Evolutionary conservation across 768 basidiomycete species (phyloP), one percentile per base, ranked within the genome.

Genomic region (Leccinum subgranulosum): DNA sequence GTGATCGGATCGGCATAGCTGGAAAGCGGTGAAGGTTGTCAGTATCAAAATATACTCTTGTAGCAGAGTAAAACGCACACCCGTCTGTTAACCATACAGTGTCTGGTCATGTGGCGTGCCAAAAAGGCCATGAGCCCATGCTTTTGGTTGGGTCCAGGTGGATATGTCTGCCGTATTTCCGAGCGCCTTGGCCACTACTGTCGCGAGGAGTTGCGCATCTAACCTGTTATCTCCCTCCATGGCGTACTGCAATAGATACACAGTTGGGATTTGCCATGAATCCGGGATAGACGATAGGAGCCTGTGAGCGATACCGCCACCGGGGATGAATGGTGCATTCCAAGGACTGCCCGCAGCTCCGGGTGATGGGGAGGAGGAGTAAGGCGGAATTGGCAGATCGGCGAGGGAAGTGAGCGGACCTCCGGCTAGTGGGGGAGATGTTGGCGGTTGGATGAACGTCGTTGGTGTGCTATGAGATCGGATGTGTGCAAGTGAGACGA

Each of bases 171-270:
- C 55, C 43, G 80, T 75, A 17, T 74, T 60, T 3, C 71, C 77
- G 29, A 88, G 53, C 4, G 80, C 76, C 59, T 79, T 84, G 43
- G 77, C 74, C 7, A 79, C 76, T 27, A 80, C 82, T 6, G 75
- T 73, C 3, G 88, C 87, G 43, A 90, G 75, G 34, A 85, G 66
- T 19, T 77, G 75, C 0, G 91, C 90, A 68, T 94, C 91, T 17
- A 69, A 76, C 57, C 86, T 77, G 64, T 94, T 94, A 69, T 94
- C 92, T 2, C 92, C 91, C 66, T 94, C 91, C 57, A 89, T 76
- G 11, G 84, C 90, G 66, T 90, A 93, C 49, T 90, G 87, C 49
- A 91, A 74, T 10, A 93, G 70, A 15, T 81, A 76, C 0, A 80
- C 82, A 1, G 79, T 81, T 23, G 86, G 85, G 43, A 81, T 77